These are phyloP conservation scores for Cydonia oblonga DNA, from an alignment of 331 rosid species.

Conservation along the genomic window DNA sequence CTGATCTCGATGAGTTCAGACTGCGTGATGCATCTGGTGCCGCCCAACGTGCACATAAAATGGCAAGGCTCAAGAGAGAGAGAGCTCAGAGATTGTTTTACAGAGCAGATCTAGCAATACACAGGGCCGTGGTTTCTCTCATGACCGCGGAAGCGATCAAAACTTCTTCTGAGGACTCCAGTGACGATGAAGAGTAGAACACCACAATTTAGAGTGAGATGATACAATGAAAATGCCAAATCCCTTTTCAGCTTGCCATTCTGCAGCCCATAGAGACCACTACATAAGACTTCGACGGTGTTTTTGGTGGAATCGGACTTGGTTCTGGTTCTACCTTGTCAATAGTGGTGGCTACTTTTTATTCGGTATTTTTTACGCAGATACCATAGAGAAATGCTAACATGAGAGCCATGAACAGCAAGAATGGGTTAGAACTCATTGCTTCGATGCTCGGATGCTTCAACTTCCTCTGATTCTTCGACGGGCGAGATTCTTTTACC, in stretches of 20 bases:
- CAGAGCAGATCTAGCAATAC: slow-evolving; percentile 76
- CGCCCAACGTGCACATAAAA: slow-evolving; percentile 47
- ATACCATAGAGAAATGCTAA: slow-evolving; percentile 24
- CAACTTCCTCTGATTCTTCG: slow-evolving; percentile 13
- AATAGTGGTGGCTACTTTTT: slow-evolving; percentile 11
- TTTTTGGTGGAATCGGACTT: slow-evolving; percentile 17
- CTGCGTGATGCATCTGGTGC: slow-evolving; percentile 50
- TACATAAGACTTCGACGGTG: slow-evolving; percentile 10
- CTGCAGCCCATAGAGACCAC: background rate
- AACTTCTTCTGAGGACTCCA: slow-evolving; percentile 33
- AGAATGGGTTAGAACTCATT: slow-evolving; percentile 9
- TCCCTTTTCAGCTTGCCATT: slow-evolving; percentile 5
- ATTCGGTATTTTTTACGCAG: slow-evolving; percentile 2
- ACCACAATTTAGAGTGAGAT: background rate
- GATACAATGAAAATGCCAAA: background rate
- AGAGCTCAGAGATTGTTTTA: slow-evolving; percentile 53
- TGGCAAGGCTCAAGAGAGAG: slow-evolving; percentile 61
- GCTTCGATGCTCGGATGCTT: slow-evolving; percentile 7
- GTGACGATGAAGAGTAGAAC: slow-evolving; percentile 20
- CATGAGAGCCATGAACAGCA: slow-evolving; percentile 20
- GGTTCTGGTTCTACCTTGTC: slow-evolving; percentile 28
- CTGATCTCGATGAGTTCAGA: slow-evolving; percentile 54
- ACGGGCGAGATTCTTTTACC: slow-evolving; percentile 20
- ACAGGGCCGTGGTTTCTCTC: slow-evolving; percentile 75
- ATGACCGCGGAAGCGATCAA: slow-evolving; percentile 87